phyloP scores from a whole-genome alignment of 768 basidiomycete genomes.

The Russula sp. region DNA sequence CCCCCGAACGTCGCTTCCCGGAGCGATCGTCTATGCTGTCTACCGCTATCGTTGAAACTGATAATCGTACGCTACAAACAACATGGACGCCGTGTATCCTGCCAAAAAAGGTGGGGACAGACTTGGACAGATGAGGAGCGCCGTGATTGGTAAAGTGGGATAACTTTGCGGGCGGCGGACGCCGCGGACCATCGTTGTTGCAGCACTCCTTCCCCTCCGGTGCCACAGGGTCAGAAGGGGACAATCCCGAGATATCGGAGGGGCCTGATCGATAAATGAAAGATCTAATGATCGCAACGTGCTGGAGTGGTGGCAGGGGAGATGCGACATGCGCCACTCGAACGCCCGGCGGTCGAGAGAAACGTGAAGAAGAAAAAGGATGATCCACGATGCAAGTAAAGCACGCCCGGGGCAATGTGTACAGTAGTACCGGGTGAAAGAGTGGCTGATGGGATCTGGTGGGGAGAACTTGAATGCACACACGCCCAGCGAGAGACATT shows the following conservation, averaged over 20 bases:
- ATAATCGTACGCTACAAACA: constrained; percentile 16
- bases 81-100: constrained; percentile 4
- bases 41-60: constrained; percentile 4
- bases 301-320: constrained; percentile 15
- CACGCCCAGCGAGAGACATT: background rate
- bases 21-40: background rate
- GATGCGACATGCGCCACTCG: background rate
- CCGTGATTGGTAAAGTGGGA: background rate
- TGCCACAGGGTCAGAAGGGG: background rate
- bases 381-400: background rate
- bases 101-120: background rate
- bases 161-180: background rate
- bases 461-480: no score
- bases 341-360: background rate
- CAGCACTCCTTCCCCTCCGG: background rate
- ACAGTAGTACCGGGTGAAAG: no score
- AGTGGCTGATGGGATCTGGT: no score
- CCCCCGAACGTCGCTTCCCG: background rate
- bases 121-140: background rate
- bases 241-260: constrained; percentile 6
- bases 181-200: background rate
- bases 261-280: background rate
- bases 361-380: background rate
- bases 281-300: constrained; percentile 8
- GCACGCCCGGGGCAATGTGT: no score